These are phyloP conservation scores for Suhomyces sp. DNA, from an alignment of 805 yeast species.

Conservation along the genomic window DNA sequence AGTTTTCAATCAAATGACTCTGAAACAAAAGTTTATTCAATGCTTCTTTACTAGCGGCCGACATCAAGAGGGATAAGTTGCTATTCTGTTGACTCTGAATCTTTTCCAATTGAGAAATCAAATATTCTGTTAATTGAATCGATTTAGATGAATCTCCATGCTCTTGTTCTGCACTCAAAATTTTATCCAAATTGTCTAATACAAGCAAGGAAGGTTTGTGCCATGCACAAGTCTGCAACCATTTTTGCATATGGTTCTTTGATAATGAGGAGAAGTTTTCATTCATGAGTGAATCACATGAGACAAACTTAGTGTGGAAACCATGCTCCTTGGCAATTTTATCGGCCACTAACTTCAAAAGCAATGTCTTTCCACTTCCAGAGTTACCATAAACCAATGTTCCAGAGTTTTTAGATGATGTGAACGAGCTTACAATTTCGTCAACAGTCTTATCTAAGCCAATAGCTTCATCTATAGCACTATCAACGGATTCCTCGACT, in stretches of 20 bases:
- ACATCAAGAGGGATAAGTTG: conserved; percentile 57
- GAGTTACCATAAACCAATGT: conserved; percentile 67
- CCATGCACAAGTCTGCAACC: conserved; percentile 64
- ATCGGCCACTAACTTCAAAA: conserved; percentile 44
- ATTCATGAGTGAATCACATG: conserved; percentile 56
- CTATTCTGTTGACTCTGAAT: conserved; percentile 44
- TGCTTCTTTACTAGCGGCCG: conserved; percentile 63
- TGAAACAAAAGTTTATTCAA: conserved; percentile 61
- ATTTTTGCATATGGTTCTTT: conserved; percentile 40
- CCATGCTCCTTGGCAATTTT: conserved; percentile 40
- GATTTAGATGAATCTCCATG: conserved; percentile 61
- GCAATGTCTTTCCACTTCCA: conserved; percentile 78
- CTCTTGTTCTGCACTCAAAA: conserved; percentile 64
- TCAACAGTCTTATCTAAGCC: conserved; percentile 55
- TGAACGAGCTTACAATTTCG: conserved; percentile 39
- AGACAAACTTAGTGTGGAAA: conserved; percentile 46
- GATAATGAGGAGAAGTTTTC: conserved; percentile 51
- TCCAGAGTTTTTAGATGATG: conserved; percentile 49
- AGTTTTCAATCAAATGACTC: conserved; percentile 69
- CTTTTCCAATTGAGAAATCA: conserved; percentile 45
- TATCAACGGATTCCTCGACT: conserved; percentile 5
- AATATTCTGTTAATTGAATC: conserved; percentile 61
- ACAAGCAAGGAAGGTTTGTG: conserved; percentile 72
- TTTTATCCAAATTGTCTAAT: conserved; percentile 73
- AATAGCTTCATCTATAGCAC: conserved; percentile 35